Evolutionary conservation across 2,329 filamentous ascomycete genomes (phyloP).

Genomic region (Fusarium lateritium): DNA sequence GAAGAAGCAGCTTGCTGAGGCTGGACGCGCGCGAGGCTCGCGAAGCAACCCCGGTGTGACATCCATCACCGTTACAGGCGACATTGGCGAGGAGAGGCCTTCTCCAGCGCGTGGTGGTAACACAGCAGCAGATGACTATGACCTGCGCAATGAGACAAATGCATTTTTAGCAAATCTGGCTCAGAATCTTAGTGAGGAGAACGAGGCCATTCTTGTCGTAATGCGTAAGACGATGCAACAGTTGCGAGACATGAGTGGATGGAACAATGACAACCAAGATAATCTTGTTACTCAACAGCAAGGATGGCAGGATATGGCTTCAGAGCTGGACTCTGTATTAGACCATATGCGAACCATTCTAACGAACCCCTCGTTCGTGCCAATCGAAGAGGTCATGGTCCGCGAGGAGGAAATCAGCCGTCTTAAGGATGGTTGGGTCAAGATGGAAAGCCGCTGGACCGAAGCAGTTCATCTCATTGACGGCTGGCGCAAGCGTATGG

Average conservation of each 20-base stretch:
- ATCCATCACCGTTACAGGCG: constrained; percentile 70
- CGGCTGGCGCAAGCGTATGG: constrained; percentile 89
- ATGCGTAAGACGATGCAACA: constrained; percentile 79
- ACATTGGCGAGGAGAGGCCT: constrained; percentile 65
- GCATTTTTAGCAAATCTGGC: constrained; percentile 90
- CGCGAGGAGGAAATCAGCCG: constrained; percentile 91
- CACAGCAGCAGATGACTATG: constrained; percentile 67
- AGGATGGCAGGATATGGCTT: constrained; percentile 75
- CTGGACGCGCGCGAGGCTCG: constrained; percentile 72
- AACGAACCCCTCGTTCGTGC: constrained; percentile 96
- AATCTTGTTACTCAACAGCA: constrained; percentile 55
- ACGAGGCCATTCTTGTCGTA: constrained; percentile 83
- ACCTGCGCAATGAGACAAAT: constrained; percentile 88
- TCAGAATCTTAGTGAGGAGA: constrained; percentile 89
- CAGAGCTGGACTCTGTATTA: constrained; percentile 82
- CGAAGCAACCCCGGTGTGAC: constrained; percentile 69
- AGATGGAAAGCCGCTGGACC: constrained; percentile 91
- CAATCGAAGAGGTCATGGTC: constrained; percentile 93
- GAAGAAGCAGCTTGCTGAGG: constrained; percentile 87
- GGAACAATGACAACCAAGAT: constrained; percentile 56
- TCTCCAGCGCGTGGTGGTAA: constrained; percentile 42
- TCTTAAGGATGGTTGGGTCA: constrained; percentile 88
- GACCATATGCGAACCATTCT: constrained; percentile 86
- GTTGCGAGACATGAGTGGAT: constrained; percentile 78
- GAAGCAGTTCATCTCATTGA: constrained; percentile 94